A percentile compares a stretch with the other conserved stretches of the same genome.
Evolutionary conservation across 1,139 yeast species (phyloP).

Genomic region (Barnettozyma hawaiiensis): DNA sequence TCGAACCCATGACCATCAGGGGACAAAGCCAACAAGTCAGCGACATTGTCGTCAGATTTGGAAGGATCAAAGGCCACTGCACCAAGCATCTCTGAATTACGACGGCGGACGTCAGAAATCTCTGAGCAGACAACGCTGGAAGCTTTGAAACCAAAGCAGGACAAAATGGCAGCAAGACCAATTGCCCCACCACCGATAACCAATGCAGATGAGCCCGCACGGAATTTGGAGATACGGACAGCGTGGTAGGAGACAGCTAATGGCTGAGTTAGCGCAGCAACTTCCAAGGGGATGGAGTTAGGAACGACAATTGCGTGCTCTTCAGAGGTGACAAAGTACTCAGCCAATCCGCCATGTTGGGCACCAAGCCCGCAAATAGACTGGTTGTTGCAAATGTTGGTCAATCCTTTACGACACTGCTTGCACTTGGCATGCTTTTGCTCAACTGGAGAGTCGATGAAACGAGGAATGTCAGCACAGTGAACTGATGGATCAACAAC

Average conservation of each 20-base stretch:
- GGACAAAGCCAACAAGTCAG: constrained; percentile 30
- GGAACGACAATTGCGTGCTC: constrained; percentile 36
- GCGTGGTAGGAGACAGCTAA: constrained; percentile 47
- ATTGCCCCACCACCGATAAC: constrained; percentile 48
- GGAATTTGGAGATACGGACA: constrained; percentile 34
- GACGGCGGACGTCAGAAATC: constrained; percentile 40
- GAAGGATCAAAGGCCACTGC: constrained; percentile 39
- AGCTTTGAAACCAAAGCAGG: constrained; percentile 40
- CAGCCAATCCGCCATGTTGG: constrained; percentile 42
- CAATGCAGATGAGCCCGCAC: constrained; percentile 38
- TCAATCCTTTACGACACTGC: constrained; percentile 39
- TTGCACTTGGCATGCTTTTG: constrained; percentile 30
- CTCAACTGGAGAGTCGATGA: constrained; percentile 21
- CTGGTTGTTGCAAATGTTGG: constrained; percentile 43
- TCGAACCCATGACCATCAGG: constrained; percentile 39
- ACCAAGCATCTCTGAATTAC: constrained; percentile 37
- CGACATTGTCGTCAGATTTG: constrained; percentile 28
- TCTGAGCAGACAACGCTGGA: constrained; percentile 38
- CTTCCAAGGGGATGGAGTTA: constrained; percentile 36
- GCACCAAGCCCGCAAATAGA: constrained; percentile 43
- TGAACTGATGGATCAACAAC: constrained; percentile 51
- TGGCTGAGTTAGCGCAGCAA: constrained; percentile 43
- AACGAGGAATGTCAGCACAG: constrained; percentile 36
- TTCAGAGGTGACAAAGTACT: constrained; percentile 35
- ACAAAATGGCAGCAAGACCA: constrained; percentile 44